These are phyloP conservation scores for Sergeia podlipaevii DNA, from an alignment of 208 protist genomes.

Conservation along the genomic window DNA sequence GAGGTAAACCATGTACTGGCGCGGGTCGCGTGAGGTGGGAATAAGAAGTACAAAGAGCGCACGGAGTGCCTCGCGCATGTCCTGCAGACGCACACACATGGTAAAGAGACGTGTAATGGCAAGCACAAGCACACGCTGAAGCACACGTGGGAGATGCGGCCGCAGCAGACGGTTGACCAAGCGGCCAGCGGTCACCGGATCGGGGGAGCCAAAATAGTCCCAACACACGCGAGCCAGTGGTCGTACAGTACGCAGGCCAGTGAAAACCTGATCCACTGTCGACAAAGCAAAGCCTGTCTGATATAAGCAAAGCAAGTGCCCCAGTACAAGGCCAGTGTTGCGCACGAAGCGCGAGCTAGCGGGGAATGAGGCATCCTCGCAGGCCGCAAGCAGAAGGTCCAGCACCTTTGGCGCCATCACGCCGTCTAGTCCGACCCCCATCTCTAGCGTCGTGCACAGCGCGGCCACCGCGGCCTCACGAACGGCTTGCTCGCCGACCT, in stretches of 20 bases:
- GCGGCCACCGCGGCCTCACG: conserved; percentile 27
- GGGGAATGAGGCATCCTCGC: background rate
- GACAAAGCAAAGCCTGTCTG: conserved; percentile 27
- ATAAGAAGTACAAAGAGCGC: conserved; percentile 57
- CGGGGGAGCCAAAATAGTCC: conserved; percentile 43
- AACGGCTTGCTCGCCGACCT: conserved; percentile 15
- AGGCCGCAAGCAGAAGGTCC: conserved; percentile 8
- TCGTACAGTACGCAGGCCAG: conserved; percentile 15
- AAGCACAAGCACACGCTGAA: conserved; percentile 33
- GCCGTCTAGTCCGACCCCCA: conserved; percentile 10
- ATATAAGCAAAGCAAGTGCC: conserved; percentile 35
- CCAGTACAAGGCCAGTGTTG: conserved; percentile 35
- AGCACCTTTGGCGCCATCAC: conserved; percentile 13
- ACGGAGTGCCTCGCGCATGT: conserved; percentile 39
- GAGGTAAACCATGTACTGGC: conserved; percentile 55
- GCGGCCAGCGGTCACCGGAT: conserved; percentile 32
- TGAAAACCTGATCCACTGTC: background rate
- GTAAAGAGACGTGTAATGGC: conserved; percentile 41
- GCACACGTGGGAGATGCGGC: conserved; percentile 30
- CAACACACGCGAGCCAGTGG: conserved; percentile 12
- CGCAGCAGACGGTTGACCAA: conserved; percentile 42
- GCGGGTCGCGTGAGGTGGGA: conserved; percentile 30
- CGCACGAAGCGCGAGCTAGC: conserved; percentile 5
- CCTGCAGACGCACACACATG: conserved; percentile 21
- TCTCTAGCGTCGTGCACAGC: conserved; percentile 24